Percentiles rank a stretch among this genome's conserved stretches.
Conservation (phyloP, 306 rosid species). For the Cucurbita maxima region DNA sequence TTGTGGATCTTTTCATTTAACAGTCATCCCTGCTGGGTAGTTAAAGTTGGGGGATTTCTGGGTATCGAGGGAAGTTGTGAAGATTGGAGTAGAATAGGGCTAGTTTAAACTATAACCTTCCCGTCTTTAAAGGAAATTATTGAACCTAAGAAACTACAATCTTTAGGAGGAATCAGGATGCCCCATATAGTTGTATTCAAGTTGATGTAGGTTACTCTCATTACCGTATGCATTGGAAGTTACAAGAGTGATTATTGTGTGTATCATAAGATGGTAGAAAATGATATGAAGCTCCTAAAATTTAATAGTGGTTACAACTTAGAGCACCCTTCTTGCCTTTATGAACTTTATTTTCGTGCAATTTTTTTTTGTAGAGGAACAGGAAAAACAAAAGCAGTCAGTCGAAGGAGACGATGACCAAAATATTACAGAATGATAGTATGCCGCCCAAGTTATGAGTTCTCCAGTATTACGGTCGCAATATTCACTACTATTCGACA, state of each 20-base stretch:
- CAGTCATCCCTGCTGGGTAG: background rate
- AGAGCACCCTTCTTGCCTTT: background rate
- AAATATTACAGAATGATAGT: conserved; percentile 23
- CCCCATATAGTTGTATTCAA: background rate
- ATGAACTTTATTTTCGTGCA: background rate
- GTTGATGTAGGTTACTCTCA: background rate
- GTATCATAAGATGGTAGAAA: background rate
- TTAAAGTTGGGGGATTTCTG: background rate
- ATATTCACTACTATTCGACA: background rate
- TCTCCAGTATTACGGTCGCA: background rate
- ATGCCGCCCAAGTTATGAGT: background rate
- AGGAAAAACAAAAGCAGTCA: conserved; percentile 53
- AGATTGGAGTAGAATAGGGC: background rate
- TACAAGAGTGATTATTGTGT: background rate
- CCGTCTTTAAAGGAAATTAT: background rate
- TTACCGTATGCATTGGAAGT: background rate
- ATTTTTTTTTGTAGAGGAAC: conserved; percentile 44
- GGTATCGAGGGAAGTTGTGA: background rate
- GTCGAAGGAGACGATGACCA: conserved; percentile 54
- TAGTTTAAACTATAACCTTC: background rate
- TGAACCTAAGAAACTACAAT: background rate
- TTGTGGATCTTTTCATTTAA: background rate
- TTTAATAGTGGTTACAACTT: background rate
- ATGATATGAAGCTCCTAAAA: background rate
- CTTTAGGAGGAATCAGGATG: background rate